Base-by-base conservation (phyloP, 257 asterid genomes). In the Lantana camara region DNA sequence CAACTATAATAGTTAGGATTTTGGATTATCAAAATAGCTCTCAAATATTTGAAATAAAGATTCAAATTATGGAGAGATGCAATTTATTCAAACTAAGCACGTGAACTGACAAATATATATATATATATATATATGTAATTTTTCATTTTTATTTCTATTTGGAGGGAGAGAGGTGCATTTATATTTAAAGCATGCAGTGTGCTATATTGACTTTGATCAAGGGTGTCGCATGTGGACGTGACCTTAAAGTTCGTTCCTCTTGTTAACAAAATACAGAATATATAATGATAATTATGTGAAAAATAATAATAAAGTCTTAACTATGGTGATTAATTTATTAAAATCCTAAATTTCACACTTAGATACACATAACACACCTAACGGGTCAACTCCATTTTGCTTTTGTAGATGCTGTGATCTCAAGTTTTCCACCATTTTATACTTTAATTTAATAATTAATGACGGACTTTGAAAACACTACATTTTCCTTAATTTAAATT, bases 41-140 rank as follows among this genome's bases (percentile, higher is more conserved):
- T 27, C 19, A 32, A 17, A 9, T 27, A 47, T 60, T 60, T 35
- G 44, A 6, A 27, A 14, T 66, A 5, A 53, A 54, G 3, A 51
- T 9, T 13, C 17, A 41, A 24, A 1, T 11, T 7, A 35, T 9
- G 14, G 16, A 50, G 22, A 69, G 45, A 56, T 76, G 71, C 45
- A 27, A 66, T 38, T 57, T 40, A 51, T 76, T 76, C 74, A 71
- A 65, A 48, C 73, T 22, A 40, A 68, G 63, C 83, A 82, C 85
- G 82, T 82, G 83, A 67, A 29, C 75, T 58, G 82, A 76, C 75
- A 73, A 27, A 32, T 41, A 30, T 57, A 16, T 37, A 71, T 16
- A 46, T 15, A 20, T 63, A 30, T 24, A 32, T 41, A 3, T 49
- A 12, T 49, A 2, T 41, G n/a, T n/a, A n/a, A n/a, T 3, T 4